These are phyloP conservation scores for Fusarium albosuccineum DNA, from an alignment of 2,329 filamentous ascomycete genomes.

Conservation along the genomic window DNA sequence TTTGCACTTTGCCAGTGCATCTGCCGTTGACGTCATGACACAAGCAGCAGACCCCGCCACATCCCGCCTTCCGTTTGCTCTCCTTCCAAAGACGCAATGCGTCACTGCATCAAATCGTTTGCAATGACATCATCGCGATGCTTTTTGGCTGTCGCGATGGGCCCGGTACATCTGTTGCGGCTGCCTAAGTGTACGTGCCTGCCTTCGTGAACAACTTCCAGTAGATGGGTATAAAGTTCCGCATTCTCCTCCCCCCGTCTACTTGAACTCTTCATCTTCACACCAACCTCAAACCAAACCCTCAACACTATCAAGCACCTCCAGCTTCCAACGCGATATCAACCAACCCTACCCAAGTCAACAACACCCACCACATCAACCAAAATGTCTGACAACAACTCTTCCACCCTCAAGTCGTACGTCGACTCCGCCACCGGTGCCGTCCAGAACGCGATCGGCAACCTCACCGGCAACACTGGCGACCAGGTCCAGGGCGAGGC, in stretches of 20 bases:
- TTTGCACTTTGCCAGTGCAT: constrained; percentile 7
- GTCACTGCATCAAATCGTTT: constrained; percentile 28
- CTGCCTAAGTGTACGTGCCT: constrained; percentile 21
- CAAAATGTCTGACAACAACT: constrained; percentile 50
- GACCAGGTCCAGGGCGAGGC: constrained; percentile 75
- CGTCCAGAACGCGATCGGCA: constrained; percentile 78
- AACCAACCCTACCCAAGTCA: constrained; percentile 11
- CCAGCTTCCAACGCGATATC: constrained; percentile 10
- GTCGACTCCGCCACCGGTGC: constrained; percentile 79
- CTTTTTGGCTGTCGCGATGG: constrained; percentile 5
- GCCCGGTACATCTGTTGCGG: constrained; percentile 5
- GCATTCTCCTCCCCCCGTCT: constrained; percentile 45
- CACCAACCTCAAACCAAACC: constrained; percentile 20
- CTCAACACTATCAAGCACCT: constrained; percentile 11
- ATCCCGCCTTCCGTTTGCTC: constrained; percentile 8
- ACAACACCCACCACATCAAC: constrained; percentile 19
- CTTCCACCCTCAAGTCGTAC: constrained; percentile 85
- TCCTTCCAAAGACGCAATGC: constrained; percentile 11
- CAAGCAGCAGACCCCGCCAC: neutral
- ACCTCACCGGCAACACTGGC: constrained; percentile 77
- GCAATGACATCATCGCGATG: constrained; percentile 42
- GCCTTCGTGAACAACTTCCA: constrained; percentile 28
- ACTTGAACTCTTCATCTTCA: constrained; percentile 4
- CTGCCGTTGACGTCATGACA: constrained; percentile 36
- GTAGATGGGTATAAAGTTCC: constrained; percentile 37